Evolutionary conservation across 2,329 filamentous ascomycete genomes (phyloP).

Genomic region (Xylariomycetidae sp.): DNA sequence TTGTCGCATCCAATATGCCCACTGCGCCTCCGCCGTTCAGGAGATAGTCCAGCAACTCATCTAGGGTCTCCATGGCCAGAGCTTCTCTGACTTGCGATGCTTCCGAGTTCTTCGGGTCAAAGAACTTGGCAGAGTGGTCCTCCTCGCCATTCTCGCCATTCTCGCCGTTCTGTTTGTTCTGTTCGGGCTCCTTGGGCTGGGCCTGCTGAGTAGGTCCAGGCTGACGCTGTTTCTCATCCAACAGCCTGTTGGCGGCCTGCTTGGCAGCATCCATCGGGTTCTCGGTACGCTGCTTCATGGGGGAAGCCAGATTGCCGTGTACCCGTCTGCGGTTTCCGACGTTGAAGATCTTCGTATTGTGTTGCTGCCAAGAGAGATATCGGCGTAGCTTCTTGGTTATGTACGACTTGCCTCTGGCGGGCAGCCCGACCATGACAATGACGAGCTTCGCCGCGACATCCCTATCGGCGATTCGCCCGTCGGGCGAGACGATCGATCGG

Average conservation of each 20-base stretch:
- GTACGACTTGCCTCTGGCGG: constrained; percentile 94
- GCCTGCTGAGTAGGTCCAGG: constrained; percentile 27
- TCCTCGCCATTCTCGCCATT: constrained; percentile 38
- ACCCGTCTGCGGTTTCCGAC: constrained; percentile 86
- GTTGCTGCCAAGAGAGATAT: constrained; percentile 95
- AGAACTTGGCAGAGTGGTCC: constrained; percentile 90
- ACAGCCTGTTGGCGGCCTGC: constrained; percentile 50
- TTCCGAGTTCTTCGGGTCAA: constrained; percentile 80
- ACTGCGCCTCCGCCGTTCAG: constrained; percentile 77
- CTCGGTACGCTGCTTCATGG: constrained; percentile 29
- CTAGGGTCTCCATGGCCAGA: constrained; percentile 84
- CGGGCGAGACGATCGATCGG: constrained; percentile 88
- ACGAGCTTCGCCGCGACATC: constrained; percentile 96
- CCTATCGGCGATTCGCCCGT: constrained; percentile 86
- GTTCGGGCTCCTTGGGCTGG: constrained; percentile 32
- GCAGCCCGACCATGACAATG: constrained; percentile 96
- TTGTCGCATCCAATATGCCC: constrained; percentile 94
- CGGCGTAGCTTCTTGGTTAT: constrained; percentile 97
- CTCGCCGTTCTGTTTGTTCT: too few relatives aligned
- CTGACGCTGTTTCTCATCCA: constrained; percentile 41
- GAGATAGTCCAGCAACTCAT: constrained; percentile 88
- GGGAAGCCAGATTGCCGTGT: constrained; percentile 52
- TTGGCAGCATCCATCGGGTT: constrained; percentile 38
- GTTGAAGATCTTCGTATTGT: constrained; percentile 95
- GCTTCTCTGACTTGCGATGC: constrained; percentile 83